Base-by-base conservation (phyloP, 495 filamentous ascomycete species). In the Aspergillus homomorphus region DNA sequence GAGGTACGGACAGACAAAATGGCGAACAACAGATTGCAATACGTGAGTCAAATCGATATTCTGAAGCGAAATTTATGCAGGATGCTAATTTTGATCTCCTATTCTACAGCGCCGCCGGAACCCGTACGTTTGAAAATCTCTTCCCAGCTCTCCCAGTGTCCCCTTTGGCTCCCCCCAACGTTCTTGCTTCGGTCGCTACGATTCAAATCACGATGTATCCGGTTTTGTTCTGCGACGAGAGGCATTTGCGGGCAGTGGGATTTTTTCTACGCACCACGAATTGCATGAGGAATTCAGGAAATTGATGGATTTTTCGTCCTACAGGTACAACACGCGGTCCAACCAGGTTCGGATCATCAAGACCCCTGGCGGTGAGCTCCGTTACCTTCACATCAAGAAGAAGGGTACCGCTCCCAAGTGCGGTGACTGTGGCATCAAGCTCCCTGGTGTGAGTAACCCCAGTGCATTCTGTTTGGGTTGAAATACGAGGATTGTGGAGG, bases 381-480 rank as follows among this genome's bases (percentile, higher is more conserved):
- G 92, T 71, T 88, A 96, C 71, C 90, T 97, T 66, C 92, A 98
- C 87, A 91, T 96, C 83, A 97, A 97, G 88, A 98, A 98, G 88
- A 87, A 87, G 78, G 92, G 91, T 64, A 92, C 89, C 68, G 86
- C 90, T 66, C 93, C 94, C 68, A 98, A 98, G 83, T 99, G 94
- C 76, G 94, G 94, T 85, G 94, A 97, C 84, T 97, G 94, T 73
- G 92, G 92, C 70, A 87, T 87, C 80, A 96, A 96, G 82, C 85
- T 96, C 68, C 85, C 90, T 66, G 92, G 92, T 75, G 91, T 96
- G 87, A 87, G 90, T 91, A 52, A 61, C 58, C 69, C 62, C 62
- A 68, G 15, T 61, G 48, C 43, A 62, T 65, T 66, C 63, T 63
- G 49, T 53, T 60, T 42, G 15, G 14, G 42, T 18, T 41, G 45